Conservation (phyloP, 2,329 filamentous ascomycete species). For the Claviceps sp. region DNA sequence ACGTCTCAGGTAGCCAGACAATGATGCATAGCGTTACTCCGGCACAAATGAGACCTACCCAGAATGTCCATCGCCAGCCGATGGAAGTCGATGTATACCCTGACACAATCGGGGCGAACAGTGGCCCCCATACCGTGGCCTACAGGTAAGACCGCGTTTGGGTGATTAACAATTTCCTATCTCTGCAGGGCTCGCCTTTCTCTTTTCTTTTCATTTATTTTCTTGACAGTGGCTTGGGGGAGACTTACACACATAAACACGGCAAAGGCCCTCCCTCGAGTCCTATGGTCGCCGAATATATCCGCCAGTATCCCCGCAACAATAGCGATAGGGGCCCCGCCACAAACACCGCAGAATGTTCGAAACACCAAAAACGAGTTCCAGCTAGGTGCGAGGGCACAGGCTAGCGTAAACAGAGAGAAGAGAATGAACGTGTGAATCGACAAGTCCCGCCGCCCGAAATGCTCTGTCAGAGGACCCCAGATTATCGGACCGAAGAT, state of each 20-base stretch:
- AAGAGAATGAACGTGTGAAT: slow-evolving; percentile 31
- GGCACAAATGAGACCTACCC: slow-evolving; percentile 56
- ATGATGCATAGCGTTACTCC: slow-evolving; percentile 46
- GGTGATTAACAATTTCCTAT: neutral
- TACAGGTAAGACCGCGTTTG: slow-evolving; percentile 10
- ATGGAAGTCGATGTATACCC: slow-evolving; percentile 46
- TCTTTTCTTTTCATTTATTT: neutral
- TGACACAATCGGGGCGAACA: slow-evolving; percentile 50
- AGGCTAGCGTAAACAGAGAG: slow-evolving; percentile 36
- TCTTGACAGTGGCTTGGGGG: too few species aligned
- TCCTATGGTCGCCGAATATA: slow-evolving; percentile 36
- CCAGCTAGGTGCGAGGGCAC: slow-evolving; percentile 37
- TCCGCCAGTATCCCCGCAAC: slow-evolving; percentile 51
- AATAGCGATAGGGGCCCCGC: slow-evolving; percentile 43
- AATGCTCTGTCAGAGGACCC: slow-evolving; percentile 52
- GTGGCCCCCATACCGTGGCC: slow-evolving; percentile 51
- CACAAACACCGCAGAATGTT: slow-evolving; percentile 35
- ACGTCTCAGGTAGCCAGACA: slow-evolving; percentile 51
- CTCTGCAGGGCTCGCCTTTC: too few species aligned
- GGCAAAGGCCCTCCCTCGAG: slow-evolving; percentile 46
- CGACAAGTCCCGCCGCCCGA: slow-evolving; percentile 35
- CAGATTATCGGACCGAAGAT: slow-evolving; percentile 48
- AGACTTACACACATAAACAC: slow-evolving; percentile 45
- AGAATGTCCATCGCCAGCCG: slow-evolving; percentile 59
- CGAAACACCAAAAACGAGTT: slow-evolving; percentile 40